Percentiles rank a stretch among this genome's conserved stretches.
These are phyloP conservation scores for Solanum neorickii DNA, from an alignment of 257 asterid species.

Conservation along the genomic window DNA sequence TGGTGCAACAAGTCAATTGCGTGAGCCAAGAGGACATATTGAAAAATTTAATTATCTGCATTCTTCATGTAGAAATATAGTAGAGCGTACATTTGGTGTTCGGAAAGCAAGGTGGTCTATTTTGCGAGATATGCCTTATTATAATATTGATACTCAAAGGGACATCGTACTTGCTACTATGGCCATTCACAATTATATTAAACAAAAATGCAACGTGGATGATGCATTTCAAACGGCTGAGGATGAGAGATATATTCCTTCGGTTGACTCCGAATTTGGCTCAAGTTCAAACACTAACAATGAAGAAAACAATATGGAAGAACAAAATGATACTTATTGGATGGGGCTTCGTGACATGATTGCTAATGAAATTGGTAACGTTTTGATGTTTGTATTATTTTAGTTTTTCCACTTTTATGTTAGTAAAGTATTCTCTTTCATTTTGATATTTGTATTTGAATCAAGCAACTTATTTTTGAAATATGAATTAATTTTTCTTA, in stretches of 20 bases:
- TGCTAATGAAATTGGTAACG: neutral
- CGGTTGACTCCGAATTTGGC: neutral
- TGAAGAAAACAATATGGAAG: neutral
- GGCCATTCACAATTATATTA: neutral
- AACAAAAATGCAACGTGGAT: neutral
- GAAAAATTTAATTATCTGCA: neutral
- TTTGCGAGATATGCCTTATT: neutral
- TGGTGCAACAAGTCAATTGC: neutral
- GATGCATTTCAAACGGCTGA: neutral
- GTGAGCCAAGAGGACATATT: neutral
- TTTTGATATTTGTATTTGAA: neutral
- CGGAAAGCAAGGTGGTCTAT: neutral
- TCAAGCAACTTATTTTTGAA: neutral
- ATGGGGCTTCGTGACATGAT: neutral
- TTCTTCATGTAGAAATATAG: neutral
- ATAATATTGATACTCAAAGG: neutral
- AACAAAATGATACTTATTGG: neutral
- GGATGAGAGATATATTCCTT: neutral
- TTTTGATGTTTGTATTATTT: neutral
- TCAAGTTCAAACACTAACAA: neutral
- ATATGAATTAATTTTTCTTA: neutral
- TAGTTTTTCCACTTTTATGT: neutral
- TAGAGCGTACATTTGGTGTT: neutral
- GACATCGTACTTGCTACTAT: neutral
- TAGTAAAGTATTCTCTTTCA: neutral